phyloP scores from a whole-genome alignment of 1,139 yeast genomes.

The Magnusiomyces suaveolens region DNA sequence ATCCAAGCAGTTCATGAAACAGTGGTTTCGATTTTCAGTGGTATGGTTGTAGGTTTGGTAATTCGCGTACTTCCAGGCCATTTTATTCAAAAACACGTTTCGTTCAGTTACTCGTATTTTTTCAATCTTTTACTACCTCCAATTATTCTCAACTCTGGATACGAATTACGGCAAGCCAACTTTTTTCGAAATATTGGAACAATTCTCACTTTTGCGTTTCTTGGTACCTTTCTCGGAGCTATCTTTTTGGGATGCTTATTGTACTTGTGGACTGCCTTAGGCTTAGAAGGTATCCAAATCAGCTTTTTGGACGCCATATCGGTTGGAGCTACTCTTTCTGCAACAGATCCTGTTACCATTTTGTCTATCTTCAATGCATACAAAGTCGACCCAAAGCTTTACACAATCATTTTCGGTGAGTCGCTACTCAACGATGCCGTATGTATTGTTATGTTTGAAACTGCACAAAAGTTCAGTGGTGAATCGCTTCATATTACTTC shows the following conservation, averaged over 20 bases:
- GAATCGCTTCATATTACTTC: conserved; percentile 57
- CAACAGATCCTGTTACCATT: conserved; percentile 97
- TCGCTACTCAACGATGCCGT: conserved; percentile 93
- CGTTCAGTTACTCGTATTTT: conserved; percentile 88
- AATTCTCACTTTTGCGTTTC: conserved; percentile 88
- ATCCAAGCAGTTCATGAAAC: conserved; percentile 96
- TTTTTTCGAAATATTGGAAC: conserved; percentile 89
- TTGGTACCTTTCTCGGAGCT: conserved; percentile 90
- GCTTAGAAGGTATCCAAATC: conserved; percentile 75
- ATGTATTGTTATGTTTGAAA: conserved; percentile 97
- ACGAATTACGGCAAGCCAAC: conserved; percentile 89
- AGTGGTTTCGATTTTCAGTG: conserved; percentile 88
- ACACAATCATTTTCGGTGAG: conserved; percentile 95
- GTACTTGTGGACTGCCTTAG: conserved; percentile 84
- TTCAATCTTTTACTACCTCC: conserved; percentile 94
- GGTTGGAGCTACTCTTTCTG: conserved; percentile 94
- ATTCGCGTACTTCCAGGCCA: conserved; percentile 91
- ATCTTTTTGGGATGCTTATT: conserved; percentile 77
- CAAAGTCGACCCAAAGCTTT: conserved; percentile 93
- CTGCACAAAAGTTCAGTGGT: conserved; percentile 94
- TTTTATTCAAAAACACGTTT: conserved; percentile 92
- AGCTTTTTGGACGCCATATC: conserved; percentile 95
- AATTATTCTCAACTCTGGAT: conserved; percentile 90
- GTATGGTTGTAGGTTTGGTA: conserved; percentile 89
- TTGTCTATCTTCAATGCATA: conserved; percentile 93